Base-by-base conservation (phyloP, 2,329 filamentous ascomycete genomes). In the Colletotrichum sp. region DNA sequence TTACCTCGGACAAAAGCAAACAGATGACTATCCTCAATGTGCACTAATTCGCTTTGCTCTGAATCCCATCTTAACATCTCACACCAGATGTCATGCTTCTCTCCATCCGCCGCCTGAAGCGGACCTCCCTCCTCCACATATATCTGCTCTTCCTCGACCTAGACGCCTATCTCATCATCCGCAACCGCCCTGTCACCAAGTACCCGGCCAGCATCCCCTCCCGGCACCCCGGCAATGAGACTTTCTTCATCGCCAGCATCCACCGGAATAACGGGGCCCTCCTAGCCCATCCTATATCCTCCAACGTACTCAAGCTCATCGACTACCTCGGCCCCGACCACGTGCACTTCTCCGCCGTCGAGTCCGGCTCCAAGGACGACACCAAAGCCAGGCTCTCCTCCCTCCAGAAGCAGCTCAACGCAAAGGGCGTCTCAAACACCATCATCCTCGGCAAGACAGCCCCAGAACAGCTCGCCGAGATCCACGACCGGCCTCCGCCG, bases 301-400 rank as follows among this genome's bases (percentile, higher is more conserved):
- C 87, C 16, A 90, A 90, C 4, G 83, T 94, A 3, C 76, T 93
- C 1, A 85, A 88, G 4, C 84, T 94, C 32, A 87, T 90, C 38
- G 84, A 88, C 14, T 61, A 75, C n/a, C 61, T 72, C 30, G 38
- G 62, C 16, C 1, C 81, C n/a, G 71, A 52, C 21, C 2, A 88
- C 80, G 89, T 94, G 5, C 93, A 90, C 81, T 87, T 95, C 72
- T 91, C 90, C 38, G 89, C 94, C 24, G 89, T 92, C 78, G 93
- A 94, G 82, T 93, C 91, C 66, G 93, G 93, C 4, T 93, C 92
- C 73, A 92, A 90, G 82, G 93, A 95, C 81, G 84, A 91, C 70
- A 92, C 92, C 6, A 94, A 93, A 77, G 79, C 78, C 4, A 82
- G 86, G 36, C 85, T 77, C 21, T 26, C 38, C 38, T 8, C 58